Conservation (phyloP, 202 grass and related monocot species). For the Musa balbisiana region DNA sequence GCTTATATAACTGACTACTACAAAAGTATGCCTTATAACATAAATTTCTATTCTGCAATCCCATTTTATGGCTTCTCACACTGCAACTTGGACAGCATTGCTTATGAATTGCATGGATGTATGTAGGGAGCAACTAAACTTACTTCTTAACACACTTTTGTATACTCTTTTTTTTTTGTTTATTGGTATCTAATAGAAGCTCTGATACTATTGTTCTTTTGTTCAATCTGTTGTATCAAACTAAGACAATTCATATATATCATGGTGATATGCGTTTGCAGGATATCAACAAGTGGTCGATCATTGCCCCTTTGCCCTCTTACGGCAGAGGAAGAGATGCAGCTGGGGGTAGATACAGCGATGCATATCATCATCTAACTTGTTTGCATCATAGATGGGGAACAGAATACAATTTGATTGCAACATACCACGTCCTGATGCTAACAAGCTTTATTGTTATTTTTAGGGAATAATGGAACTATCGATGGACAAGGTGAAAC, state of each 20-base stretch:
- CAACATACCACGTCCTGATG: background rate
- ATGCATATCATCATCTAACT: too few relatives aligned
- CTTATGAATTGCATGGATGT: too few relatives aligned
- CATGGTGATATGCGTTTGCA: conserved; percentile 19
- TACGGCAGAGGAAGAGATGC: conserved; percentile 81
- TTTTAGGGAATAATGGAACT: conserved; percentile 76
- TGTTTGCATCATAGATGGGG: too few relatives aligned
- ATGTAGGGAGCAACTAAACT: background rate
- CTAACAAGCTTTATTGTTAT: conserved; percentile 4
- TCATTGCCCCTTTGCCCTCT: conserved; percentile 74
- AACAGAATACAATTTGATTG: background rate
- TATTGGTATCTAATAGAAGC: too few relatives aligned
- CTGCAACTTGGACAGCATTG: background rate
- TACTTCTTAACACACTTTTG: background rate
- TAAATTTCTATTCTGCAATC: too few relatives aligned
- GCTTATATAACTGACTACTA: too few relatives aligned
- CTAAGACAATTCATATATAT: conserved; percentile 7
- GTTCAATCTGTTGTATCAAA: background rate
- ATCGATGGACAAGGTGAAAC: conserved; percentile 78
- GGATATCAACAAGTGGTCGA: conserved; percentile 64
- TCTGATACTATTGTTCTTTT: background rate
- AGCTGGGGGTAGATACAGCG: conserved; percentile 24
- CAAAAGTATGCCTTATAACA: too few relatives aligned
- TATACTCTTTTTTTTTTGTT: too few relatives aligned
- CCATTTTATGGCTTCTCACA: too few relatives aligned